Conservation (phyloP, 2,329 filamentous ascomycete genomes). For the Arthroderma uncinatum region DNA sequence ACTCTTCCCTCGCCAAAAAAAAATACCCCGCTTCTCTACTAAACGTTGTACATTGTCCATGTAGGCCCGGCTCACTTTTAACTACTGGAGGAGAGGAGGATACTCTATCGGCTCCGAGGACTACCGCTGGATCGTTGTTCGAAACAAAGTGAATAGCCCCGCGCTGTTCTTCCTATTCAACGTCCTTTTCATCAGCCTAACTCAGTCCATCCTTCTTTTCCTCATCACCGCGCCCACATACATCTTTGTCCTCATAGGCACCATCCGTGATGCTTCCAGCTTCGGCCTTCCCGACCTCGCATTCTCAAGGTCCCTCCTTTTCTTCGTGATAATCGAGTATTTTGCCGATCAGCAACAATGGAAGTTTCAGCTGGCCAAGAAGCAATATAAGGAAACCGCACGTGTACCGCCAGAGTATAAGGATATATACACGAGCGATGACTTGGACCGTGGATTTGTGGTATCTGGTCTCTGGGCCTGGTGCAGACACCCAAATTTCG, state of each 20-base stretch:
- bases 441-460: constrained; percentile 82
- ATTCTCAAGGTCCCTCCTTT: constrained; percentile 46
- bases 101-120: constrained; percentile 85
- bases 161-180: constrained; percentile 80
- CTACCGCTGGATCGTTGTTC: constrained; percentile 80
- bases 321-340: constrained; percentile 55
- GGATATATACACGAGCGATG: constrained; percentile 50
- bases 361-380: constrained; percentile 75
- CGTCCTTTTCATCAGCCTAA: constrained; percentile 73
- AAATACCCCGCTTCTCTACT: neutral
- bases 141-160: constrained; percentile 54
- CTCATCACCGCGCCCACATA: constrained; percentile 73
- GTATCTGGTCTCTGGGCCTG: constrained; percentile 75
- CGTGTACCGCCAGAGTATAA: constrained; percentile 51
- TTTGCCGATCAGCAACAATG: constrained; percentile 90
- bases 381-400: constrained; percentile 59
- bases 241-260: constrained; percentile 56
- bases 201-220: constrained; percentile 73
- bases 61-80: constrained; percentile 74
- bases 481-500: constrained; percentile 89
- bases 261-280: constrained; percentile 44
- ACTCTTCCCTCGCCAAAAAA: neutral
- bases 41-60: neutral
- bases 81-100: constrained; percentile 93
- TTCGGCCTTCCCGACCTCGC: constrained; percentile 50